A percentile compares a stretch with the other conserved stretches of the same genome.
These are phyloP conservation scores for Fusarium stilboides DNA, from an alignment of 2,329 filamentous ascomycete genomes.

Conservation along the genomic window DNA sequence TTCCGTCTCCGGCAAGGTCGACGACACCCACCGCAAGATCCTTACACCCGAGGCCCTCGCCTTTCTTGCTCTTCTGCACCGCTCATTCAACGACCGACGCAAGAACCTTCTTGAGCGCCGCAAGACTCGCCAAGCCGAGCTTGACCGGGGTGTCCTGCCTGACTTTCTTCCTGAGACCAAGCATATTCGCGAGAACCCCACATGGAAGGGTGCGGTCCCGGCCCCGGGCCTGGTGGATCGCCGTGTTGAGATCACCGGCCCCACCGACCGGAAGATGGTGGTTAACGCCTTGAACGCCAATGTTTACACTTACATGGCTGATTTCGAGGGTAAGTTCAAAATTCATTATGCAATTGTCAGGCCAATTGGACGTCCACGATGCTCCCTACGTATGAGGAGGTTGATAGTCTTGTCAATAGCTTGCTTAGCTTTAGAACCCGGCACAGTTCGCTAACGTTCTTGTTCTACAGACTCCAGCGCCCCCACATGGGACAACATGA, in stretches of 20 bases:
- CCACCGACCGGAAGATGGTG: conserved; percentile 98
- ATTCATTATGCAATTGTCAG: background rate
- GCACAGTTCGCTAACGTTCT: conserved; percentile 30
- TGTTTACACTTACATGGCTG: conserved; percentile 99
- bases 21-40: conserved; percentile 88
- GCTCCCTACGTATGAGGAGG: background rate
- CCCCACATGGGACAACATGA: conserved; percentile 99
- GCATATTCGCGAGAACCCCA: conserved; percentile 92
- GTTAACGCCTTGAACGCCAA: conserved; percentile 96
- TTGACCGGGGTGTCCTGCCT: conserved; percentile 89
- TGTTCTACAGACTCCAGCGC: conserved; percentile 83
- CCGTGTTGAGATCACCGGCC: conserved; percentile 96
- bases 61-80: conserved; percentile 94
- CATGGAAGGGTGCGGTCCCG: conserved; percentile 93
- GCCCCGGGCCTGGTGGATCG: conserved; percentile 94
- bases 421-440: background rate
- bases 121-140: conserved; percentile 88
- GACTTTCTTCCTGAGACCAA: conserved; percentile 97
- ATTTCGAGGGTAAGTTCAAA: conserved; percentile 85
- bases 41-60: conserved; percentile 90
- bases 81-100: conserved; percentile 91
- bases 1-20: conserved; percentile 84
- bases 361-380: background rate
- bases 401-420: conserved; percentile 4
- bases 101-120: conserved; percentile 92